Conservation (phyloP, 2,329 filamentous ascomycete species). For the Xylogone sp. region DNA sequence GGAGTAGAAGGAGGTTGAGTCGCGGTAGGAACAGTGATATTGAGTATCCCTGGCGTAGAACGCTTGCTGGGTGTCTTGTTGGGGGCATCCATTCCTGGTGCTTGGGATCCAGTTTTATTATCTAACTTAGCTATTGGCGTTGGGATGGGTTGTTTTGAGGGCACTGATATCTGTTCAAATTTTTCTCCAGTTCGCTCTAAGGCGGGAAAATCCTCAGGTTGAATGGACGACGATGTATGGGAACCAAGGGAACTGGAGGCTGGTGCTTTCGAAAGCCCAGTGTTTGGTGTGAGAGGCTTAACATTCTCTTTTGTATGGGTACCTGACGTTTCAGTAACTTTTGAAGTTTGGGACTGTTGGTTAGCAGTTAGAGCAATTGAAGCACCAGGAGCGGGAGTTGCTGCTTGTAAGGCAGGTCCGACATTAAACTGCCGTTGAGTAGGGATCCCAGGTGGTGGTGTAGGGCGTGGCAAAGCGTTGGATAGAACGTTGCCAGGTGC, state of each 20-base stretch:
- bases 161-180: slow-evolving; percentile 6
- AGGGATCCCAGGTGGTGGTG: not conserved
- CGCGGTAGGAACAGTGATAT: slow-evolving; percentile 43
- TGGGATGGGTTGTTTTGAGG: slow-evolving; percentile 9
- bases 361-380: slow-evolving; percentile 19
- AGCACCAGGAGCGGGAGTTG: not conserved
- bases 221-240: slow-evolving; percentile 31
- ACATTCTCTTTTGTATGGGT: slow-evolving; percentile 38
- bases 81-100: slow-evolving; percentile 1
- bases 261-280: slow-evolving; percentile 44
- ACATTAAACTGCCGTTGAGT: not conserved
- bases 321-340: slow-evolving; percentile 9
- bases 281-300: slow-evolving; percentile 42
- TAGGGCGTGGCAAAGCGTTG: slow-evolving; percentile 21
- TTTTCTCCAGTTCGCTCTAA: slow-evolving; percentile 38
- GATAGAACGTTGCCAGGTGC: slow-evolving; percentile 17
- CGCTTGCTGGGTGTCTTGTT: slow-evolving; percentile 19
- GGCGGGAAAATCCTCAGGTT: slow-evolving; percentile 62
- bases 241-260: slow-evolving; percentile 10
- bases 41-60: slow-evolving; percentile 34
- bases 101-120: slow-evolving; percentile 5
- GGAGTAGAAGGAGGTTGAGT: slow-evolving; percentile 8
- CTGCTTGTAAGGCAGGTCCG: not conserved
- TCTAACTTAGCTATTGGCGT: slow-evolving; percentile 5
- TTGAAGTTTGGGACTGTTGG: slow-evolving; percentile 19